Percentiles rank a stretch among this genome's conserved stretches.
Evolutionary conservation across 345 rosid genomes (phyloP).

Genomic region (Eutrema heterophyllum): DNA sequence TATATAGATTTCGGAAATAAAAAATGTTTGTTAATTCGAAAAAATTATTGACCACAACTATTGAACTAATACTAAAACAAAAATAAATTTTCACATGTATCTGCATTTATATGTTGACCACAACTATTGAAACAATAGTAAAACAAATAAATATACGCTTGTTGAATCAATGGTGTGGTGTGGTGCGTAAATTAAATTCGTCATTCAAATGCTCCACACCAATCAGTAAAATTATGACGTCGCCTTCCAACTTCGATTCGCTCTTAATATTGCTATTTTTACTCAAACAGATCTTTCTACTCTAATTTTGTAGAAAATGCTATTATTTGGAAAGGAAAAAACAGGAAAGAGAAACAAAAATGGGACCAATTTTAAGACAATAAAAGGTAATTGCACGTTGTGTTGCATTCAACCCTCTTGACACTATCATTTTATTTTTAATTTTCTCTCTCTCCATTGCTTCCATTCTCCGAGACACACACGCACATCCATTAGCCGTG

Average conservation of each 20-base stretch:
- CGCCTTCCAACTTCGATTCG: slow-evolving; percentile 2
- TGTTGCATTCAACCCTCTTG: slow-evolving; percentile 28
- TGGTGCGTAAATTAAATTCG: neutral
- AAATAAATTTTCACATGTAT: neutral
- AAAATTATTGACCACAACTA: neutral
- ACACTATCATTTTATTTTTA: slow-evolving; percentile 5
- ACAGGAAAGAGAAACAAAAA: neutral
- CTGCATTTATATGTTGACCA: neutral
- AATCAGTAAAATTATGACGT: slow-evolving; percentile 9
- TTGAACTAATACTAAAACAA: neutral
- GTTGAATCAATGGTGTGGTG: neutral
- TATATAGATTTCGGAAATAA: neutral
- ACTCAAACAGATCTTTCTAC: slow-evolving; percentile 13
- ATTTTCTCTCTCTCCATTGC: neutral
- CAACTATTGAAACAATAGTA: neutral
- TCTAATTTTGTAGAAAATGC: slow-evolving; percentile 3
- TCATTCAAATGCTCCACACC: neutral
- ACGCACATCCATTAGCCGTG: neutral
- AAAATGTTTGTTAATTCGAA: neutral
- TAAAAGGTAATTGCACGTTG: slow-evolving; percentile 24
- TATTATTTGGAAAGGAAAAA: neutral
- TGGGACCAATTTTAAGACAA: slow-evolving; percentile 20
- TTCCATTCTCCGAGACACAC: neutral
- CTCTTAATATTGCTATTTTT: slow-evolving; percentile 6
- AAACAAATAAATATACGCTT: neutral